Evolutionary conservation across 768 basidiomycete genomes (phyloP).

Genomic region (Tephrocybe sp.): DNA sequence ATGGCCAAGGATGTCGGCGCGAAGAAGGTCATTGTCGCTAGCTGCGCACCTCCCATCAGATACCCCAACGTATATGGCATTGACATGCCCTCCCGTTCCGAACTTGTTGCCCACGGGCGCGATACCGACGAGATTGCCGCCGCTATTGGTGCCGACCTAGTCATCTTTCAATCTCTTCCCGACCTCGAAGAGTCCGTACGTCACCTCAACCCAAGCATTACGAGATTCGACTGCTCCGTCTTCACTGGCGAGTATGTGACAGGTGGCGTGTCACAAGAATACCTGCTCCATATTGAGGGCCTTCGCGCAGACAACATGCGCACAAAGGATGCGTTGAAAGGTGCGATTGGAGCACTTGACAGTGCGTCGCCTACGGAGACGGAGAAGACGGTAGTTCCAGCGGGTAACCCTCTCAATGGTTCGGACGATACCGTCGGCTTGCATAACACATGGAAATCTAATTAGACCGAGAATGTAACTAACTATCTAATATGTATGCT

Average conservation of each 20-base stretch:
- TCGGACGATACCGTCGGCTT: slow-evolving; percentile 78
- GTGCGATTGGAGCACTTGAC: slow-evolving; percentile 32
- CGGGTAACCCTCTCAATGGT: slow-evolving; percentile 53
- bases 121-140: slow-evolving; percentile 69
- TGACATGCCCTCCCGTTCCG: slow-evolving; percentile 96
- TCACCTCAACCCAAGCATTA: slow-evolving; percentile 77
- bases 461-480: slow-evolving; percentile 11
- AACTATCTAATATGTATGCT: slow-evolving; percentile 11
- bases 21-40: slow-evolving; percentile 92
- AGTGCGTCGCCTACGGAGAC: slow-evolving; percentile 18
- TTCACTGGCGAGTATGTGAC: slow-evolving; percentile 98
- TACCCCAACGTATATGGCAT: slow-evolving; percentile 98
- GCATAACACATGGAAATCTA: slow-evolving; percentile 66
- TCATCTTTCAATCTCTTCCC: slow-evolving; percentile 91
- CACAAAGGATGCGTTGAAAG: slow-evolving; percentile 38
- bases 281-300: slow-evolving; percentile 73
- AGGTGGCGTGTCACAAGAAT: slow-evolving; percentile 83
- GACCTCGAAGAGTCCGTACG: slow-evolving; percentile 87
- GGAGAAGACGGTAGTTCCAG: slow-evolving; percentile 24
- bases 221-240: slow-evolving; percentile 92
- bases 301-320: slow-evolving; percentile 84
- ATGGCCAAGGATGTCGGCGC: slow-evolving; percentile 99
- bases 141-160: slow-evolving; percentile 91
- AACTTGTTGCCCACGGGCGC: slow-evolving; percentile 86
- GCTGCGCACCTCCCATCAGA: slow-evolving; percentile 95